These are phyloP conservation scores for Pulveroboletus sp. DNA, from an alignment of 768 basidiomycete genomes.

Conservation along the genomic window DNA sequence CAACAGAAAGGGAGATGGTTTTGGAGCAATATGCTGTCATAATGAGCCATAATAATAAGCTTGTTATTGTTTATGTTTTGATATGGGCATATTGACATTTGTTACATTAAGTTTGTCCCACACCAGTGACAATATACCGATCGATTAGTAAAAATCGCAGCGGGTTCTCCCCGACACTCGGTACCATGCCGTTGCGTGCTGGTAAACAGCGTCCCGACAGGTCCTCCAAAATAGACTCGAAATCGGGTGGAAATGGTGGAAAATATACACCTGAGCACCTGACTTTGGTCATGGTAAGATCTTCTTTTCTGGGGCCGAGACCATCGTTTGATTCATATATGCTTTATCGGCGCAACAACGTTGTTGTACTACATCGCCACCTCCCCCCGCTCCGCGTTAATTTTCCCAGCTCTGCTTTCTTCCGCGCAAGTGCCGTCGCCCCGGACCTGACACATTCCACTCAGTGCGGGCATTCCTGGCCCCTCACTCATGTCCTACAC, in stretches of 20 bases:
- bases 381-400: neutral
- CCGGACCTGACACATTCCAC: neutral
- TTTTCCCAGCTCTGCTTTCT: neutral
- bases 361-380: neutral
- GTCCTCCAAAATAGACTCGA: neutral
- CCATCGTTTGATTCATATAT: neutral
- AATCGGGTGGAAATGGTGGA: neutral
- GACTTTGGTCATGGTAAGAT: neutral
- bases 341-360: neutral
- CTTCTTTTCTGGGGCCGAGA: conserved; percentile 1
- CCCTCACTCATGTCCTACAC: conserved; percentile 17
- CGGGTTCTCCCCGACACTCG: no score
- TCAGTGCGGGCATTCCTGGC: conserved; percentile 6
- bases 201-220: no score
- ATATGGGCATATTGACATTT: no score
- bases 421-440: neutral
- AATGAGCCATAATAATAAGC: no score
- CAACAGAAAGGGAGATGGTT: no score
- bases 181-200: no score
- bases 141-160: no score
- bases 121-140: no score
- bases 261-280: neutral
- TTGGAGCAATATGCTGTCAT: no score
- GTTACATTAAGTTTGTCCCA: no score
- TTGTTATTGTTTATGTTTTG: no score